Base-by-base conservation (phyloP, 495 filamentous ascomycete species). In the Lentithecium fluviatile region DNA sequence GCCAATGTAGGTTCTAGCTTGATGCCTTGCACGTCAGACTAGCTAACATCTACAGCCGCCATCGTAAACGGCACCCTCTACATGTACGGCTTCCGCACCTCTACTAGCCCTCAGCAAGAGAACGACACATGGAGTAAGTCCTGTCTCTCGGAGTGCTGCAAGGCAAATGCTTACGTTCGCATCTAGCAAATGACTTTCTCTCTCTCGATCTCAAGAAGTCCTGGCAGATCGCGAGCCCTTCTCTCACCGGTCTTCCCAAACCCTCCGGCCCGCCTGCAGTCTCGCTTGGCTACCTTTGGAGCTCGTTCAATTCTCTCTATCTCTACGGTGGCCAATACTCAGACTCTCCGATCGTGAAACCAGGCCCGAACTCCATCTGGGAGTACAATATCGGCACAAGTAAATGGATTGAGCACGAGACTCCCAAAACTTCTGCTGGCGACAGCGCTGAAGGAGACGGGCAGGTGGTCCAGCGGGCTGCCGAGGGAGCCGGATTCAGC, bases 241-340 rank as follows among this genome's bases (percentile, higher is more conserved):
- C 80, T 3, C 60, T 89, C 1, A 73, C 69, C 13, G 82, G 82
- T 4, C 82, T 90, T 25, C 72, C 85, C 19, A 79, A 81, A 57
- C 88, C 87, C 7, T 83, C 80, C 15, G 87, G 85, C 0, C 86
- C 85, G 2, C 88, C 88, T 6, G 76, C 84, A 6, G 85, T 90
- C 12, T 77, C 88, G 0, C 81, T 86, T 42, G 88, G 86, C 45
- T 85, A 83, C 60, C 79, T 91, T 2, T 91, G 88, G 88, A 82
- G 83, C 64, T 84, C 86, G 36, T 79, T 80, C 62, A 76, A 83
- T 43, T 82, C 81, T 15, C 76, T 91, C 2, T 90, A 76, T 56
- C 78, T 90, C 5, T 91, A 91, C 52, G 88, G 88, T 26, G 88
- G 88, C 32, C 76, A 87, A 51, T 88, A 85, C 61, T 83, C 85